A percentile compares a stretch with the other conserved stretches of the same genome.
phyloP scores from a whole-genome alignment of 2,329 filamentous ascomycete species.

The Triangularia setosa region DNA sequence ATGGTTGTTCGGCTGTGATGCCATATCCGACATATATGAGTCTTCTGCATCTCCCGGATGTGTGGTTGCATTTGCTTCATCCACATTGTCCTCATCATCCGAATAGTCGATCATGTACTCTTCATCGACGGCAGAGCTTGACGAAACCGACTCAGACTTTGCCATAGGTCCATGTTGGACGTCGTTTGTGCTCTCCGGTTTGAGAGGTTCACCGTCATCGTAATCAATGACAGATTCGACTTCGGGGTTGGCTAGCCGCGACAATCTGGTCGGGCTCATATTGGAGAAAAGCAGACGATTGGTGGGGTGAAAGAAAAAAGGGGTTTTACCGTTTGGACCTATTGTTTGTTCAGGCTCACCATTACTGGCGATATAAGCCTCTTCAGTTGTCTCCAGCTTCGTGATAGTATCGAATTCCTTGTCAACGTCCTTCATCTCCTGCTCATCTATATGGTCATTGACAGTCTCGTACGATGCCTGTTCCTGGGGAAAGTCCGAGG shows the following conservation, averaged over 20 bases:
- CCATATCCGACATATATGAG: background rate
- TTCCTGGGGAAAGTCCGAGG: background rate
- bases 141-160: background rate
- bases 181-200: background rate
- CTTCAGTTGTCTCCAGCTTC: slow-evolving; percentile 4
- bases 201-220: slow-evolving; percentile 25
- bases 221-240: slow-evolving; percentile 32
- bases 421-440: background rate
- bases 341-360: slow-evolving; percentile 10
- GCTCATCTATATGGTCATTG: background rate
- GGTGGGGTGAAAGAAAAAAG: slow-evolving; percentile 11
- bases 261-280: background rate
- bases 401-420: slow-evolving; percentile 2
- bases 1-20: background rate
- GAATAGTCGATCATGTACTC: background rate
- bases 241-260: background rate
- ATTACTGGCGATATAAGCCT: background rate
- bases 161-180: background rate
- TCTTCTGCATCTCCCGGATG: too few species aligned
- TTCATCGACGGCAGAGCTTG: background rate
- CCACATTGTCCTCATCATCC: background rate
- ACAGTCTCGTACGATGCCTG: background rate
- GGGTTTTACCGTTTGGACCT: slow-evolving; percentile 23
- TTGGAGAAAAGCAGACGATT: background rate
- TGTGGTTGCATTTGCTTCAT: too few species aligned